phyloP scores from a whole-genome alignment of 345 rosid genomes.

The Cochlearia excelsa region DNA sequence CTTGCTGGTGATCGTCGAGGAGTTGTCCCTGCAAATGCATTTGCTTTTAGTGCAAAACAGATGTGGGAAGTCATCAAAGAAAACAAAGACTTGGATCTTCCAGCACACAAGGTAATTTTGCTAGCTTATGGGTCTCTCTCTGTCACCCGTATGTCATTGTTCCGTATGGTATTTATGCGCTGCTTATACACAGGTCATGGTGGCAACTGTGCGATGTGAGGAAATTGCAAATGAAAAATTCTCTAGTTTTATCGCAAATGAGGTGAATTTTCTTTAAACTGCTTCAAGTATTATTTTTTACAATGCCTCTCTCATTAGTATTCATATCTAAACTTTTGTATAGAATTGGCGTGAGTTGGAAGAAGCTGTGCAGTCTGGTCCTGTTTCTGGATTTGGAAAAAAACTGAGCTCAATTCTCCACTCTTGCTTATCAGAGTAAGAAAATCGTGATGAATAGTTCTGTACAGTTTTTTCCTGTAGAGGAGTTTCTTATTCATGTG shows the following conservation, averaged over 20 bases:
- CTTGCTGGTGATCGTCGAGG: conserved; percentile 99
- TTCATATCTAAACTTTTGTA: neutral
- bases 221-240: conserved; percentile 87
- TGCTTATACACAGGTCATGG: conserved; percentile 76
- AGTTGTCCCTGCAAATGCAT: conserved; percentile 97
- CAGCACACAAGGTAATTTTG: conserved; percentile 86
- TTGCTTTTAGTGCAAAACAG: conserved; percentile 84
- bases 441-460: conserved; percentile 1
- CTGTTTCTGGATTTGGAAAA: conserved; percentile 81
- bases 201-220: conserved; percentile 98
- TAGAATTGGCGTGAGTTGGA: conserved; percentile 80
- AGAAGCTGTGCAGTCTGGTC: conserved; percentile 69
- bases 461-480: neutral
- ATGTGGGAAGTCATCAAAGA: conserved; percentile 97
- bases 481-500: conserved; percentile 15
- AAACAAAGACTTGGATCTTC: conserved; percentile 97
- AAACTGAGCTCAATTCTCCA: conserved; percentile 62
- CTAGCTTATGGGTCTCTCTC: conserved; percentile 15
- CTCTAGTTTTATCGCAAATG: conserved; percentile 55
- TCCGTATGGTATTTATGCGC: conserved; percentile 5
- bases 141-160: neutral
- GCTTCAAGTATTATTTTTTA: conserved; percentile 13
- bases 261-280: conserved; percentile 43
- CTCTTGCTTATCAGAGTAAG: conserved; percentile 65
- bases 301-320: conserved; percentile 9